Conservation (phyloP, 140 eudicot genomes). For the Senecio squalidus region DNA sequence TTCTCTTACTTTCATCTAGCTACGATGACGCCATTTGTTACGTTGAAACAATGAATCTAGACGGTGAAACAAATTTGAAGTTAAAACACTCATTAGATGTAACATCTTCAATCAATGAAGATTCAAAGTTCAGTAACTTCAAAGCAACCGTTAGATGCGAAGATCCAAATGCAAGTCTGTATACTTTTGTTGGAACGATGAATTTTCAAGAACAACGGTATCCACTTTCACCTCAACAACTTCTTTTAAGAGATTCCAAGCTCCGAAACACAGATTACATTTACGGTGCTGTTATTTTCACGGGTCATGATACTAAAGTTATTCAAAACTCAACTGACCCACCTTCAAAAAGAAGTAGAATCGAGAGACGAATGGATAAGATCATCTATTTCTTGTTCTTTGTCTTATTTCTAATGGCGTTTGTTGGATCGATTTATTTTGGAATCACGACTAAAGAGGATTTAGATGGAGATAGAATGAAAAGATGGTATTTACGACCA, state of each 20-base stretch:
- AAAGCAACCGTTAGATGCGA: slow-evolving; percentile 73
- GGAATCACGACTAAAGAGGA: slow-evolving; percentile 62
- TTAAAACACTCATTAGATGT: slow-evolving; percentile 71
- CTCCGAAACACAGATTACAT: slow-evolving; percentile 71
- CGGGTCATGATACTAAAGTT: slow-evolving; percentile 88
- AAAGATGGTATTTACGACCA: slow-evolving; percentile 82
- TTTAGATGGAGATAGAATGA: slow-evolving; percentile 43
- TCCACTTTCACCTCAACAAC: slow-evolving; percentile 81
- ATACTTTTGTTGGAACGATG: slow-evolving; percentile 79
- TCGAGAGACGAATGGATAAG: slow-evolving; percentile 76
- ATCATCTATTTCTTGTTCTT: slow-evolving; percentile 71
- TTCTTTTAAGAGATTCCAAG: slow-evolving; percentile 78
- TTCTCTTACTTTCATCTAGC: slow-evolving; percentile 76
- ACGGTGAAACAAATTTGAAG: slow-evolving; percentile 87
- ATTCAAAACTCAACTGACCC: slow-evolving; percentile 81
- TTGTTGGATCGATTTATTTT: slow-evolving; percentile 61
- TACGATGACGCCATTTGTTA: slow-evolving; percentile 82
- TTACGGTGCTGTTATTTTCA: slow-evolving; percentile 75
- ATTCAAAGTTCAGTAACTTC: slow-evolving; percentile 40
- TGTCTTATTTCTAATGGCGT: slow-evolving; percentile 51
- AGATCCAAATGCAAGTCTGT: slow-evolving; percentile 88
- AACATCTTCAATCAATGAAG: slow-evolving; percentile 52
- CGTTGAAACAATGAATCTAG: slow-evolving; percentile 91
- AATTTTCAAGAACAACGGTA: slow-evolving; percentile 43
- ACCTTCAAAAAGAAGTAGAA: slow-evolving; percentile 82